phyloP scores from a whole-genome alignment of 371 early-diverging fungal genomes.

The Batrachochytrium dendrobatidis region DNA sequence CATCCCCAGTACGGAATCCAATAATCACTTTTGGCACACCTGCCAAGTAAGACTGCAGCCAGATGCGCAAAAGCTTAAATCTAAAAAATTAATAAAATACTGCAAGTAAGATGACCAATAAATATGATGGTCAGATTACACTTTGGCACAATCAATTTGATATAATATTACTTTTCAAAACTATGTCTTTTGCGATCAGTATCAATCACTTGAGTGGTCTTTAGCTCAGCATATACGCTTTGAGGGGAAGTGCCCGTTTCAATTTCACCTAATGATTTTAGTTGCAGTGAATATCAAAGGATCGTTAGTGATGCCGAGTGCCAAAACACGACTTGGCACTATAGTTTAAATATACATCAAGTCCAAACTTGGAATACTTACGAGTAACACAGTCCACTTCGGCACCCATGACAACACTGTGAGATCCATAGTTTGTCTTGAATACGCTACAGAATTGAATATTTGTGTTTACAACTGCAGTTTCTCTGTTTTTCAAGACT shows the following conservation, averaged over 20 bases:
- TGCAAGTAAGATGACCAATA: neutral
- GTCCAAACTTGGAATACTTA: slow-evolving; percentile 26
- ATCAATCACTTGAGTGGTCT: slow-evolving; percentile 68
- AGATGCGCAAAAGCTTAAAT: slow-evolving; percentile 77
- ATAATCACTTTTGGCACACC: slow-evolving; percentile 76
- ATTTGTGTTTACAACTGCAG: slow-evolving; percentile 66
- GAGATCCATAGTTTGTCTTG: slow-evolving; percentile 60
- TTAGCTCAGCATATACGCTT: slow-evolving; percentile 73
- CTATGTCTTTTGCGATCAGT: slow-evolving; percentile 39
- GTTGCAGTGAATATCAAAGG: slow-evolving; percentile 12
- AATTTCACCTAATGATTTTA: too few relatives aligned
- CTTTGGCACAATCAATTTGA: neutral
- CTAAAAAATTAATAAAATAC: slow-evolving; percentile 16
- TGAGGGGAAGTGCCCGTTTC: too few relatives aligned
- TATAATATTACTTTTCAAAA: slow-evolving; percentile 54
- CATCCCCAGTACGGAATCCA: slow-evolving; percentile 79
- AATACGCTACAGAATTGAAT: slow-evolving; percentile 83
- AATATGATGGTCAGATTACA: neutral
- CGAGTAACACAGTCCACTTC: slow-evolving; percentile 78
- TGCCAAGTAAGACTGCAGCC: slow-evolving; percentile 88
- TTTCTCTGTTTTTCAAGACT: slow-evolving; percentile 27
- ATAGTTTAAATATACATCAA: neutral
- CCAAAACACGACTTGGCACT: neutral
- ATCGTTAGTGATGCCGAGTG: neutral
- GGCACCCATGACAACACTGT: slow-evolving; percentile 74